Base-by-base conservation (phyloP, 306 rosid species). In the Medicago lupulina region DNA sequence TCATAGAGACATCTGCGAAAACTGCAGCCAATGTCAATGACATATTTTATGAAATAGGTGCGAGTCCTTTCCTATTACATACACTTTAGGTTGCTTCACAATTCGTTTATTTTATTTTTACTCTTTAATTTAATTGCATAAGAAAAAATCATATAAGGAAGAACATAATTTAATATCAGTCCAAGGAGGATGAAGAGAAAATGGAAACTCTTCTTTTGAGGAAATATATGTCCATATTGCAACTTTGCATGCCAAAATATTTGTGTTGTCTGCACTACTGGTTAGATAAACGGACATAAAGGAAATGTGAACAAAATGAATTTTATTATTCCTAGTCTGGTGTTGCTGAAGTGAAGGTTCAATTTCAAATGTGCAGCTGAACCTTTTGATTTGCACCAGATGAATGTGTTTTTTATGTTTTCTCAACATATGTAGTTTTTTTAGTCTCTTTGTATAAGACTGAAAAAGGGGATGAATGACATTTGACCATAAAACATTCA, bases 1-100 rank as follows among this genome's bases (percentile, higher is more conserved):
- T 87, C 69, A 75, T 85, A 78, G 91, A 87, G 84, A 85, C 91
- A 69, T 87, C 91, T 78, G 91, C 91, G 47, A 87, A 87, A 80
- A 77, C 87, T 47, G 85, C 91, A 53, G 72, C 83, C 68, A 87
- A 87, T 54, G 91, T 87, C 28, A 87, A 87, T 78, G 91, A 87
- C 57, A 55, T 87, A 80, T 87, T 87, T 74, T 78, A 85, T 80
- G 91, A 87, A 80, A 87, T 87, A 82, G 91, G 91, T 86, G 38
- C 2, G 75, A 7, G 44, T 44, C 72, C 44, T 44, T 67, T 44
- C 80, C 65, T 38, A 15, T 18, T n/a, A 5, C 64, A 40, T 71
- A 61, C 38, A 36, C 60, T 31, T n/a, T 60, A 40, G 15, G 43
- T 54, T 75, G 50, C 83, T 40, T 65, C 47, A 67, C 46, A 75